These are phyloP conservation scores for Bolboschoenus planiculmis DNA, from an alignment of 176 grass and related monocot genomes.

Conservation along the genomic window DNA sequence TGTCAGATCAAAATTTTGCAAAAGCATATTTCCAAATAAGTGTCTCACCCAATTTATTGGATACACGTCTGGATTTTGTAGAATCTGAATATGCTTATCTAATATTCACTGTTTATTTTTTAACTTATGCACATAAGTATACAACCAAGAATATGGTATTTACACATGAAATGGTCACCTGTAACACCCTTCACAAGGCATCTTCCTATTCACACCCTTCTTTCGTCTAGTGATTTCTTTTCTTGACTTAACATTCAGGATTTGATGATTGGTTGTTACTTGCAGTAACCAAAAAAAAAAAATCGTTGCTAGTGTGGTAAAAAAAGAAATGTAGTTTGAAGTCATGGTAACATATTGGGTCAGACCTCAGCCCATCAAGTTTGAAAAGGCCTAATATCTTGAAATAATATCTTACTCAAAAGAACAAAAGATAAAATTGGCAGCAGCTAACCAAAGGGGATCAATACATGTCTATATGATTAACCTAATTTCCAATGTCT, in stretches of 20 bases:
- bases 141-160: background rate
- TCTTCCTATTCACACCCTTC: background rate
- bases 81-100: background rate
- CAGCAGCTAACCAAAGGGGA: background rate
- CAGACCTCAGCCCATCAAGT: background rate
- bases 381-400: background rate
- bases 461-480: background rate
- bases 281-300: background rate
- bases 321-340: background rate
- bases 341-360: background rate
- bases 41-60: background rate
- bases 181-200: background rate
- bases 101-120: background rate
- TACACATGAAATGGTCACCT: background rate
- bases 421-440: background rate
- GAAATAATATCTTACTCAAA: background rate
- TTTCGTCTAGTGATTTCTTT: background rate
- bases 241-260: background rate
- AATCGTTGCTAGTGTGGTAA: background rate
- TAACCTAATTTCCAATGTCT: background rate
- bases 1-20: background rate
- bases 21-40: background rate
- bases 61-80: background rate
- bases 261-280: background rate
- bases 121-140: background rate